These are phyloP conservation scores for Fusarium beomiforme DNA, from an alignment of 2,329 filamentous ascomycete genomes.

Conservation along the genomic window DNA sequence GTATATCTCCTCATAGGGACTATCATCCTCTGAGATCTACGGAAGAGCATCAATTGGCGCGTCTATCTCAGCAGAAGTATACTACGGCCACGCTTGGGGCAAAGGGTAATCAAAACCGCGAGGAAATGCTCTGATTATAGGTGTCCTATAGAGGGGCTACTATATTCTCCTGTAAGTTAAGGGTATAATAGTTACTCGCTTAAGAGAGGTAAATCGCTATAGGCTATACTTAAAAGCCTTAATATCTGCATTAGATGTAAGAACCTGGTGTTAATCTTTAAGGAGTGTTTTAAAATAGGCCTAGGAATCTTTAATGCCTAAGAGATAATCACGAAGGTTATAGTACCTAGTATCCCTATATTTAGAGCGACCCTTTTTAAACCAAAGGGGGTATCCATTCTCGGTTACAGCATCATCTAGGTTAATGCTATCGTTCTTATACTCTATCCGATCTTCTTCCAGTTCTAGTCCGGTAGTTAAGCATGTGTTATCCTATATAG, in stretches of 20 bases:
- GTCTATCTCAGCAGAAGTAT: fast-evolving
- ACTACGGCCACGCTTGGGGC: neutral
- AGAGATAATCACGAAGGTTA: neutral
- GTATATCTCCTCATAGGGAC: neutral
- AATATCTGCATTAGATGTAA: neutral
- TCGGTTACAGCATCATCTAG: neutral
- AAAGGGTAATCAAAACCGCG: neutral
- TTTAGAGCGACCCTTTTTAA: neutral
- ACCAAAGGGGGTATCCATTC: neutral
- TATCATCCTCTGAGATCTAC: neutral
- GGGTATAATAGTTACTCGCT: neutral
- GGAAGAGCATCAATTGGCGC: neutral
- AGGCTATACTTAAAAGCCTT: conserved; percentile 1
- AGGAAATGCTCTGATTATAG: conserved; percentile 4
- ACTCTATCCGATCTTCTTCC: neutral
- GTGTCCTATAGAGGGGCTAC: neutral
- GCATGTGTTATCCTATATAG: neutral
- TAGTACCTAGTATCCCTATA: neutral
- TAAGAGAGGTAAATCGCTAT: neutral
- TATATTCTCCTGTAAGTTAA: neutral
- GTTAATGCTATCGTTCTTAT: neutral
- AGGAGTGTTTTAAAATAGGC: neutral
- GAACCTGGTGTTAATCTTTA: neutral
- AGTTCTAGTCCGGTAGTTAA: neutral
- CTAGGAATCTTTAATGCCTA: neutral